Conservation (phyloP, 306 rosid species). For the Cucurbita pepo region DNA sequence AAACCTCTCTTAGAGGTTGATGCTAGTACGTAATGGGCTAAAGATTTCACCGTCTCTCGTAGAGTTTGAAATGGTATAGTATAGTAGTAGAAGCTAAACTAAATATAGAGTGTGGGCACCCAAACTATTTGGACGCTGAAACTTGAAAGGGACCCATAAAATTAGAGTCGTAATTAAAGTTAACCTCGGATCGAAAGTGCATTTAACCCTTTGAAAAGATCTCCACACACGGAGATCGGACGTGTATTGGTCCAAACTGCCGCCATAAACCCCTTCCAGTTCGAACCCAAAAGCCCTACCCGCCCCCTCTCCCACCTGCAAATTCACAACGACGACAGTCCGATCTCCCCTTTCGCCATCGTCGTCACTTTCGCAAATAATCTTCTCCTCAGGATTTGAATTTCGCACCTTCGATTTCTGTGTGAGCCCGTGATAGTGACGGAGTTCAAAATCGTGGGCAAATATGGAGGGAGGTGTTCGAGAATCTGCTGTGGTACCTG, state of each 20-base stretch:
- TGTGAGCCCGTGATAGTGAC: background rate
- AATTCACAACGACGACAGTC: background rate
- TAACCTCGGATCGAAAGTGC: no score
- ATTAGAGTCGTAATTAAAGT: no score
- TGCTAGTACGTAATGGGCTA: no score
- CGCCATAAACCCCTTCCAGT: background rate
- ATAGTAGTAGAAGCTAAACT: no score
- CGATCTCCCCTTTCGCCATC: background rate
- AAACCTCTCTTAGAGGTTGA: no score
- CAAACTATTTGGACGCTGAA: no score
- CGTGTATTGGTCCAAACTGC: background rate
- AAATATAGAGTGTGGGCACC: no score
- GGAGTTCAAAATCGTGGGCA: background rate
- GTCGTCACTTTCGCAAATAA: background rate
- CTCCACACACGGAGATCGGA: background rate
- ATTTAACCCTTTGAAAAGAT: background rate
- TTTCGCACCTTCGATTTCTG: background rate
- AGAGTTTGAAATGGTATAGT: no score
- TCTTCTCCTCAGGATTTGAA: background rate
- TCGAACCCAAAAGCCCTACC: slow-evolving; percentile 1
- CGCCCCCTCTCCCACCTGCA: background rate
- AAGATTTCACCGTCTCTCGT: no score
- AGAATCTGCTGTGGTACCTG: slow-evolving; percentile 42
- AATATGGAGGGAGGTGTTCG: slow-evolving; percentile 34
- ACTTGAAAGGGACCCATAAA: no score